phyloP scores from a whole-genome alignment of 768 basidiomycete genomes.

The Suillus brevipes region DNA sequence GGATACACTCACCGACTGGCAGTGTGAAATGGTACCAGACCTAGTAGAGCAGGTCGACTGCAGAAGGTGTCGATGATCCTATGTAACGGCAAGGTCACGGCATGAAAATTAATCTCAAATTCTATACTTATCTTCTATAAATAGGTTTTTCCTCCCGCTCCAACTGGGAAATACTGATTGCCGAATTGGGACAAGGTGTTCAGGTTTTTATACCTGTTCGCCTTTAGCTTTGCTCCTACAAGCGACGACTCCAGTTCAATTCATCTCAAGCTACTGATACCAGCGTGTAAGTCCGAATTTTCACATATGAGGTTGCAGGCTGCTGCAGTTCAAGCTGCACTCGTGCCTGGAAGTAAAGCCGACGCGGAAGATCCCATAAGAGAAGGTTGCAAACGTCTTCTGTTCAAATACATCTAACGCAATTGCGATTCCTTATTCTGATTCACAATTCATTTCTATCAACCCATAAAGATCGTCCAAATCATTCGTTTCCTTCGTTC shows the following conservation, averaged over 20 bases:
- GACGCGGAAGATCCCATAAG: constrained; percentile 2
- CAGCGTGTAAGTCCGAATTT: background rate
- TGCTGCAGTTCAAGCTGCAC: background rate
- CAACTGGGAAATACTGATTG: background rate
- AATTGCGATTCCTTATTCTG: constrained; percentile 4
- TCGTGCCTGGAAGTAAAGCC: background rate
- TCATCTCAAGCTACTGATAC: background rate
- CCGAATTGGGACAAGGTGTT: background rate
- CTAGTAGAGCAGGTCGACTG: too few species aligned
- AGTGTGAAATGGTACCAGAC: background rate
- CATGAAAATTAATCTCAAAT: background rate
- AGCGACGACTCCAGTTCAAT: too few species aligned
- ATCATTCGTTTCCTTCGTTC: background rate
- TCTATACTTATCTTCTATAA: background rate
- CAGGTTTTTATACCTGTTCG: background rate
- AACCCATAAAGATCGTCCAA: background rate
- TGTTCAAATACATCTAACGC: constrained; percentile 1
- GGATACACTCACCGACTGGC: background rate
- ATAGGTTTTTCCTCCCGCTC: background rate
- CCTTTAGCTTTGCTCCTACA: too few species aligned
- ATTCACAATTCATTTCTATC: background rate
- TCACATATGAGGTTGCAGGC: background rate
- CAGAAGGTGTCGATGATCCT: background rate
- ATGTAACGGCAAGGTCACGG: background rate
- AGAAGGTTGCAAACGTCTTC: constrained; percentile 1